phyloP scores from a whole-genome alignment of 2,329 filamentous ascomycete species.

The Colletotrichum sp. region DNA sequence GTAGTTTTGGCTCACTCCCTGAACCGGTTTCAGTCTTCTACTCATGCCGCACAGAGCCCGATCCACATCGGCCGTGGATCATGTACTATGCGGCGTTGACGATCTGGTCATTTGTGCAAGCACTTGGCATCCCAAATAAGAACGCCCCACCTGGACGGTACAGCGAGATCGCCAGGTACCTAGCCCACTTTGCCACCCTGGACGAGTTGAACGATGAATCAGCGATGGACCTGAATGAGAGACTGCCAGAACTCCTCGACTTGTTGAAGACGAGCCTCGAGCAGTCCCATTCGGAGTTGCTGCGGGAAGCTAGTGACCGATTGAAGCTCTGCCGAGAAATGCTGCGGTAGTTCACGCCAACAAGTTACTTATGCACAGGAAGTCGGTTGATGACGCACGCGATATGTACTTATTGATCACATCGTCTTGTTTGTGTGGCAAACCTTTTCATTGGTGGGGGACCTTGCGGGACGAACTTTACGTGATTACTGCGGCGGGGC shows the following conservation, averaged over 20 bases:
- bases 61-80: slow-evolving; percentile 89
- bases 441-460: background rate
- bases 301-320: slow-evolving; percentile 77
- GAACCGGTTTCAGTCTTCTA: slow-evolving; percentile 58
- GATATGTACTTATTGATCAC: background rate
- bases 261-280: slow-evolving; percentile 46
- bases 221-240: slow-evolving; percentile 66
- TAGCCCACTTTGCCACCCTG: slow-evolving; percentile 70
- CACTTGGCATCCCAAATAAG: slow-evolving; percentile 56
- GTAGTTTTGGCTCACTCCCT: slow-evolving; percentile 13
- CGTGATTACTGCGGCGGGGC: background rate
- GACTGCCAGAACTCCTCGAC: slow-evolving; percentile 50
- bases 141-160: slow-evolving; percentile 26
- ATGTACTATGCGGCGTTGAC: slow-evolving; percentile 86
- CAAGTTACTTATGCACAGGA: fast-evolving
- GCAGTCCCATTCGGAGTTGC: slow-evolving; percentile 65
- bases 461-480: background rate
- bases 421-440: fast-evolving
- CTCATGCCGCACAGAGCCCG: slow-evolving; percentile 76
- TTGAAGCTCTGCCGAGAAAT: slow-evolving; percentile 72
- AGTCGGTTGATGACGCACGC: background rate
- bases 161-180: slow-evolving; percentile 44
- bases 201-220: slow-evolving; percentile 74
- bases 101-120: slow-evolving; percentile 88
- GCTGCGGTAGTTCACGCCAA: background rate